phyloP scores from a whole-genome alignment of 805 yeast species.

The Yamadazyma scolyti region DNA sequence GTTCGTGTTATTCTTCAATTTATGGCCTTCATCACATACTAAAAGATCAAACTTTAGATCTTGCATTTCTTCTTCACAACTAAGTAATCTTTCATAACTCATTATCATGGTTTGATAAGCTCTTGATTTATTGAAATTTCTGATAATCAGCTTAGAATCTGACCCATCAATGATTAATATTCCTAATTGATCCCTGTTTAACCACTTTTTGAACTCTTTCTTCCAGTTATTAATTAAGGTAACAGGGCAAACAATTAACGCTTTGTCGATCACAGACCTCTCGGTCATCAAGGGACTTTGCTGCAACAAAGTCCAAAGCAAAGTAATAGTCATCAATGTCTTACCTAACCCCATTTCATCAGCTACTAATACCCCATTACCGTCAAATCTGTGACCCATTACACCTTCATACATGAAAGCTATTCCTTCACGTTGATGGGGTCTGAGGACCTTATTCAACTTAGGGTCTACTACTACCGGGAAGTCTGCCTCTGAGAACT shows the following conservation, averaged over 20 bases:
- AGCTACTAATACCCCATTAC: conserved; percentile 78
- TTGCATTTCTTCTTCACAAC: conserved; percentile 48
- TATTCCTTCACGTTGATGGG: conserved; percentile 87
- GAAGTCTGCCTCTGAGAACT: conserved; percentile 1
- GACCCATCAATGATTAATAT: conserved; percentile 57
- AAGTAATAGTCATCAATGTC: conserved; percentile 78
- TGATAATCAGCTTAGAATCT: conserved; percentile 55
- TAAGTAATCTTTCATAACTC: conserved; percentile 80
- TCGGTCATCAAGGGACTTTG: conserved; percentile 47
- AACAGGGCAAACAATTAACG: conserved; percentile 86
- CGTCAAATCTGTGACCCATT: conserved; percentile 57
- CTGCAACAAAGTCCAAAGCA: conserved; percentile 78
- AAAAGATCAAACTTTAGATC: conserved; percentile 58
- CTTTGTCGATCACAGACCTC: conserved; percentile 47
- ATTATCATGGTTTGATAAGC: conserved; percentile 81
- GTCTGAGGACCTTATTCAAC: conserved; percentile 54
- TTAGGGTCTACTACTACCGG: conserved; percentile 52
- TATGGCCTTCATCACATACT: conserved; percentile 94
- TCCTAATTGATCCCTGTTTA: conserved; percentile 60
- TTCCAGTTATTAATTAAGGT: conserved; percentile 87
- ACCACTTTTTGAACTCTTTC: conserved; percentile 86
- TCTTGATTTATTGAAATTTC: conserved; percentile 58
- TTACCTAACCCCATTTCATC: conserved; percentile 90
- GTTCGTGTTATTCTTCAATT: conserved; percentile 71
- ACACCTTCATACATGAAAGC: conserved; percentile 77